Conservation (phyloP, 371 early-diverging fungal species). For the Chytridium lagenaria region DNA sequence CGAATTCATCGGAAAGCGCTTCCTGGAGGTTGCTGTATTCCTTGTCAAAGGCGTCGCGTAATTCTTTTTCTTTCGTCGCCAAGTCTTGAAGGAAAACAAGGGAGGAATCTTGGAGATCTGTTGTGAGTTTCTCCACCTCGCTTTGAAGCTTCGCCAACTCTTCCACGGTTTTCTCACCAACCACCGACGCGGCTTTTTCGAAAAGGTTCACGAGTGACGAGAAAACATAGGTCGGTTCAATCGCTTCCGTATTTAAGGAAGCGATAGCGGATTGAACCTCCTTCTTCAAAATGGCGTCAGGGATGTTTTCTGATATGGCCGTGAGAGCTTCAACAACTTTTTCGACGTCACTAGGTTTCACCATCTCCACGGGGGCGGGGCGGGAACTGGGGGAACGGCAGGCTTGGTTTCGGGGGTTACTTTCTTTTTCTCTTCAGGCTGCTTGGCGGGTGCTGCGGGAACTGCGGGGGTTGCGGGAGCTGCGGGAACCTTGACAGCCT, state of each 20-base stretch:
- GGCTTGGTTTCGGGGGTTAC: constrained; percentile 1
- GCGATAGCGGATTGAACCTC: neutral
- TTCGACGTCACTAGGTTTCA: neutral
- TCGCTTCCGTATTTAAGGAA: neutral
- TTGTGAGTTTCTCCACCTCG: neutral
- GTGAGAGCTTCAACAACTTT: neutral
- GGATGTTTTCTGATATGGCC: neutral
- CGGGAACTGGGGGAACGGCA: neutral
- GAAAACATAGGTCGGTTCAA: neutral
- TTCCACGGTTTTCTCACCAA: neutral
- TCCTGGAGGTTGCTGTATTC: constrained; percentile 23
- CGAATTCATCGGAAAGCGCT: neutral
- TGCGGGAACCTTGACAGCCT: neutral
- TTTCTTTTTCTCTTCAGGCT: neutral
- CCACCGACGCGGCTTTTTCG: neutral
- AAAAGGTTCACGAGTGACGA: neutral
- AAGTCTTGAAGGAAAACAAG: constrained; percentile 32
- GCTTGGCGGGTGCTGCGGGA: neutral
- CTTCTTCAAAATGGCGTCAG: neutral
- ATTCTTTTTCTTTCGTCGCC: constrained; percentile 24
- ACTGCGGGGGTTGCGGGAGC: neutral
- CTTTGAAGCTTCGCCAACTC: neutral
- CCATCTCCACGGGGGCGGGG: neutral
- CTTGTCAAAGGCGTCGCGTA: constrained; percentile 29
- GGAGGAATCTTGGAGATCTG: constrained; percentile 19